These are phyloP conservation scores for Saccharomyces paradoxus DNA, from an alignment of 805 yeast genomes.

Conservation along the genomic window DNA sequence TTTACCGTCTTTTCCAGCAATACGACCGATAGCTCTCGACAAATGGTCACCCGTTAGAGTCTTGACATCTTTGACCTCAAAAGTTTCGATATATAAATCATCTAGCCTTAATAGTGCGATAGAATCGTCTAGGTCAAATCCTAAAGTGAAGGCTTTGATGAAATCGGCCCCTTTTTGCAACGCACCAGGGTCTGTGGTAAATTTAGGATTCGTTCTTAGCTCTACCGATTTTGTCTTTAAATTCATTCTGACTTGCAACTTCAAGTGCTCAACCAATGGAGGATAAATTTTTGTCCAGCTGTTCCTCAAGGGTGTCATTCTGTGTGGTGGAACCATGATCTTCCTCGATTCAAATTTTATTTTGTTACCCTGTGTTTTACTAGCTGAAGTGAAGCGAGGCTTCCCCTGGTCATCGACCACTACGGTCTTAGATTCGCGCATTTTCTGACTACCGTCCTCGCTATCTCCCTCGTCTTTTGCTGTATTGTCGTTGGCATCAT, in stretches of 20 bases:
- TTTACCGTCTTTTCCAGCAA: slow-evolving; percentile 98
- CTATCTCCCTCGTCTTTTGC: slow-evolving; percentile 6
- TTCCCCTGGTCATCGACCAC: slow-evolving; percentile 73
- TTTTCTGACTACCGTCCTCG: slow-evolving; percentile 16
- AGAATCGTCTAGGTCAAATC: slow-evolving; percentile 95
- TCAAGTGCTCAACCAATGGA: slow-evolving; percentile 89
- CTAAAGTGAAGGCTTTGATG: slow-evolving; percentile 88
- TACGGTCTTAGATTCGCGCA: slow-evolving; percentile 26
- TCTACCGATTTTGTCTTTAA: slow-evolving; percentile 80
- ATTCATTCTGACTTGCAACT: slow-evolving; percentile 94
- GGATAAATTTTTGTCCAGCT: slow-evolving; percentile 93
- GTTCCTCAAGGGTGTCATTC: slow-evolving; percentile 87
- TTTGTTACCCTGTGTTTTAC: slow-evolving; percentile 45
- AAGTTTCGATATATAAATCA: slow-evolving; percentile 93
- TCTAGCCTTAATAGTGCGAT: slow-evolving; percentile 89
- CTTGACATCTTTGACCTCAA: slow-evolving; percentile 94
- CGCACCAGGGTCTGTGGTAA: slow-evolving; percentile 87
- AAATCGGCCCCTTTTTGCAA: slow-evolving; percentile 97
- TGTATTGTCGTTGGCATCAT: slow-evolving; percentile 5
- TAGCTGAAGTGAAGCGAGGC: slow-evolving; percentile 73
- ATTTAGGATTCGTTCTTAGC: slow-evolving; percentile 66
- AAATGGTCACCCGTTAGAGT: slow-evolving; percentile 93
- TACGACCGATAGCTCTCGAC: slow-evolving; percentile 97
- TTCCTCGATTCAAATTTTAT: slow-evolving; percentile 82
- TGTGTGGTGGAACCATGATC: slow-evolving; percentile 91